Base-by-base conservation (phyloP, 192 early-diverging fungal genomes). In the Haplosporangium gracile region DNA sequence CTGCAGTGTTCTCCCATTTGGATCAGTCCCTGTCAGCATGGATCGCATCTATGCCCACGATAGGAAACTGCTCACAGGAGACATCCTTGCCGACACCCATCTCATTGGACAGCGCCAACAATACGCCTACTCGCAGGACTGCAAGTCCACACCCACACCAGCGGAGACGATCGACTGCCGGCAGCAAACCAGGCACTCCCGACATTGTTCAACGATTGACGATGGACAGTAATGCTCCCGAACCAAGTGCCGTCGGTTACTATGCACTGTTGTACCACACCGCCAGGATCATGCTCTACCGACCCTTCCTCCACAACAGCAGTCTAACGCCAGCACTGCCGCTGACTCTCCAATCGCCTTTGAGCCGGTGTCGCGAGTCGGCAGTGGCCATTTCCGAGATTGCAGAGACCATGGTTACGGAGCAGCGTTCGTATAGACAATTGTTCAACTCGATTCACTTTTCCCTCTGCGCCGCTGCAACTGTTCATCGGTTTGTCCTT, bases 331-430 rank as follows among this genome's bases (percentile, higher is more conserved):
- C 84, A 29, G 40, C 77, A 4, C 53, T 81, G 1, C 79, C 84
- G 6, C 49, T 81, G 43, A 86, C 84, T 29, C 60, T 86, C 5
- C 84, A 81, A 26, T 86, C 84, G 11, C 84, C 84, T 40, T 72
- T 43, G 34, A 74, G 57, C n/a, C 72, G 40, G 0, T 86, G 84
- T 26, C 68, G 84, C 5, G 84, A 86, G 42, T 86, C 84, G 9
- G 84, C 84, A 10, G 79, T 49, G 18, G 84, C 84, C 4, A 86
- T 86, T 42, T 86, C 84, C 18, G 84, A 86, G 65, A 81, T 86
- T 70, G 79, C 76, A 29, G 84, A 86, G 53, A 81, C 60, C 8
- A 78, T 86, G 84, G 79, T 74, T 47, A 43, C 34, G 24, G 79
- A 78, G 13, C 84, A 80, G 70, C 79, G 74, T 22, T 80, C 84